A percentile compares a stretch with the other conserved stretches of the same genome.
These are phyloP conservation scores for Discostella stelligeroides DNA, from an alignment of 108 stramenopile species.

Conservation along the genomic window DNA sequence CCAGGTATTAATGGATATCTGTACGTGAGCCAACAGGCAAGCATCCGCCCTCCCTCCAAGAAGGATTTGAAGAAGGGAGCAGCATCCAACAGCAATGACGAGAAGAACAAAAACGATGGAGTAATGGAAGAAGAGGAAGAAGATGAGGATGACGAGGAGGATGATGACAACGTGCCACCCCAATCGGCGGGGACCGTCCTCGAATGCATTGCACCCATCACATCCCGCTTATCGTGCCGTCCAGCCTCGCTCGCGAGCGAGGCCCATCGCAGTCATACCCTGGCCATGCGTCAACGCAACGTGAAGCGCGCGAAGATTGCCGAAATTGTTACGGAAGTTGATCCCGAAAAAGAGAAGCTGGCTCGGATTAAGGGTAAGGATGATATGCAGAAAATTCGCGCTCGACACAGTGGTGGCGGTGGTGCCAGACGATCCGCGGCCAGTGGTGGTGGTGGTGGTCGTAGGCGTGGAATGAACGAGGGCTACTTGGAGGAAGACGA, in stretches of 20 bases:
- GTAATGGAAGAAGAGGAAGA: not conserved
- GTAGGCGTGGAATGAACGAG: constrained; percentile 67
- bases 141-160: constrained; percentile 39
- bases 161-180: constrained; percentile 33
- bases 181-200: constrained; percentile 66
- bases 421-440: constrained; percentile 11
- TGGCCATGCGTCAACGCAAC: constrained; percentile 75
- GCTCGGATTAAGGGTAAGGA: constrained; percentile 70
- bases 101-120: constrained; percentile 17
- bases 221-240: constrained; percentile 58
- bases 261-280: constrained; percentile 80
- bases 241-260: constrained; percentile 77
- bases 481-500: constrained; percentile 79
- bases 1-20: constrained; percentile 75
- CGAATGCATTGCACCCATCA: constrained; percentile 70
- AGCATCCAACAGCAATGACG: constrained; percentile 4
- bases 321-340: constrained; percentile 74
- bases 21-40: constrained; percentile 74
- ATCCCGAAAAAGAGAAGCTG: constrained; percentile 82
- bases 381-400: constrained; percentile 65
- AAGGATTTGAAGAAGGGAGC: constrained; percentile 22
- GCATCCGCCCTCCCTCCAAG: constrained; percentile 42
- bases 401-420: constrained; percentile 34
- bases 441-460: constrained; percentile 22
- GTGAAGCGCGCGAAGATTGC: constrained; percentile 79